A percentile compares a stretch with the other conserved stretches of the same genome.
Conservation (phyloP, 2,329 filamentous ascomycete species). For the Hypocreales sp. region DNA sequence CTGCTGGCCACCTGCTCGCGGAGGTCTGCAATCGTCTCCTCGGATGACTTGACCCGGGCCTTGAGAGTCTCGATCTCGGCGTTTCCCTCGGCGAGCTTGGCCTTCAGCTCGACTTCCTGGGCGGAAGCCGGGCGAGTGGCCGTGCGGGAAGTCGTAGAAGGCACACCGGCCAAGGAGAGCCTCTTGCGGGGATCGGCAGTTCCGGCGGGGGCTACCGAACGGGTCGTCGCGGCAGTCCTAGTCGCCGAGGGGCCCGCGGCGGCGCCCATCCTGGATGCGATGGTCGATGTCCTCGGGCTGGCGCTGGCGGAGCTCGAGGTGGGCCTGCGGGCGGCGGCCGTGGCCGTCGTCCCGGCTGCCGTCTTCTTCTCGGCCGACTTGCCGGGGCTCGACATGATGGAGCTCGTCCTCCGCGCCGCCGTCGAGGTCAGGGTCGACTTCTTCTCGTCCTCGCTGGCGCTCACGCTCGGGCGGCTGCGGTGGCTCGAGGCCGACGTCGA, state of each 20-base stretch:
- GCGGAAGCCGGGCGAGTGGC: constrained; percentile 23
- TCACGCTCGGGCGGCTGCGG: constrained; percentile 29
- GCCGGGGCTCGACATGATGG: constrained; percentile 22
- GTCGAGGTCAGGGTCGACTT: constrained; percentile 21
- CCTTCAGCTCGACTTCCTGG: constrained; percentile 44
- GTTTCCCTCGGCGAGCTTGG: constrained; percentile 42
- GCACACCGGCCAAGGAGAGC: constrained; percentile 31
- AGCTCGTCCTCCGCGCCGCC: constrained; percentile 26
- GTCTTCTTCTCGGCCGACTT: constrained; percentile 19
- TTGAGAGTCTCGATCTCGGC: constrained; percentile 40
- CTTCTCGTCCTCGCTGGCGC: constrained; percentile 35
- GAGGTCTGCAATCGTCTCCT: constrained; percentile 39
- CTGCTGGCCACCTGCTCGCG: constrained; percentile 32
- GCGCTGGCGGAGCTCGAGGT: constrained; percentile 15
- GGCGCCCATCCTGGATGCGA: constrained; percentile 14
- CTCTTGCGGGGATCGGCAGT: constrained; percentile 37
- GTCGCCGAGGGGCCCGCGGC: constrained; percentile 15
- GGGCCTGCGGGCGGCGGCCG: constrained; percentile 18
- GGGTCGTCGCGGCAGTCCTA: constrained; percentile 16
- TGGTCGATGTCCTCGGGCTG: constrained; percentile 20
- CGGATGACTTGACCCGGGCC: constrained; percentile 36
- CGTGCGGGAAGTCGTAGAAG: constrained; percentile 20
- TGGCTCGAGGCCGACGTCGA: constrained; percentile 24
- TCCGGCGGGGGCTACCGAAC: constrained; percentile 22
- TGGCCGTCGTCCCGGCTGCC: constrained; percentile 15